Conservation (phyloP, 106 monocot species). For the Iris macrosiphon region DNA sequence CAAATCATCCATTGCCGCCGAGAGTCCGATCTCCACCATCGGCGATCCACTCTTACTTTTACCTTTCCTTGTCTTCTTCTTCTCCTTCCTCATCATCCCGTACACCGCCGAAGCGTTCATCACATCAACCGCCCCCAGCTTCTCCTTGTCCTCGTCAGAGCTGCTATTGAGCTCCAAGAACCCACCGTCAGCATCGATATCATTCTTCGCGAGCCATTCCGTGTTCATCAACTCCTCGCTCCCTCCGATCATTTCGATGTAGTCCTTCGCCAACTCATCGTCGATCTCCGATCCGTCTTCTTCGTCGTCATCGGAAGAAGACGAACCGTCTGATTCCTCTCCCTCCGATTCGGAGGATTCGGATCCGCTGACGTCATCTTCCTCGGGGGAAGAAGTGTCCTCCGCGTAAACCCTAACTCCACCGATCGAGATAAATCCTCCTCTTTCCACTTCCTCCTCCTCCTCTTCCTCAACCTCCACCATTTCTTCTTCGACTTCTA, state of each 20-base stretch:
- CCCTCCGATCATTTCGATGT: constrained; percentile 80
- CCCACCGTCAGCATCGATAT: constrained; percentile 27
- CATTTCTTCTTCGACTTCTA: constrained; percentile 13
- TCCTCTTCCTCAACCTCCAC: constrained; percentile 5
- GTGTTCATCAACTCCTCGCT: constrained; percentile 43
- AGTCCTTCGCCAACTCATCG: constrained; percentile 66
- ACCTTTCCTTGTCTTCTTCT: constrained; percentile 12
- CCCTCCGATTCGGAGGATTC: constrained; percentile 14
- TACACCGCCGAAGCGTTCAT: constrained; percentile 71
- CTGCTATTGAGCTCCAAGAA: constrained; percentile 10
- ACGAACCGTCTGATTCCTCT: constrained; percentile 13
- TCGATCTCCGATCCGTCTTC: constrained; percentile 55
- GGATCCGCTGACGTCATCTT: constrained; percentile 15
- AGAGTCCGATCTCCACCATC: constrained; percentile 14
- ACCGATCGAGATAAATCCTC: constrained; percentile 71
- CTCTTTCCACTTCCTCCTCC: constrained; percentile 10
- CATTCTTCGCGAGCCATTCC: constrained; percentile 23
- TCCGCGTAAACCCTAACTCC: constrained; percentile 76
- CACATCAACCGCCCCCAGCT: constrained; percentile 37
- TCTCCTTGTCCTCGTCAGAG: constrained; percentile 12
- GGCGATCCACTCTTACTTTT: constrained; percentile 16
- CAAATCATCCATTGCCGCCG: constrained; percentile 31
- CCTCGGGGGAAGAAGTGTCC: constrained; percentile 63
- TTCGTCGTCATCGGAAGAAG: constrained; percentile 3
- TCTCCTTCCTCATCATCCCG: constrained; percentile 66